Percentiles rank a stretch among this genome's conserved stretches.
These are phyloP conservation scores for Colletotrichum liriopes DNA, from an alignment of 2,329 filamentous ascomycete genomes.

Conservation along the genomic window DNA sequence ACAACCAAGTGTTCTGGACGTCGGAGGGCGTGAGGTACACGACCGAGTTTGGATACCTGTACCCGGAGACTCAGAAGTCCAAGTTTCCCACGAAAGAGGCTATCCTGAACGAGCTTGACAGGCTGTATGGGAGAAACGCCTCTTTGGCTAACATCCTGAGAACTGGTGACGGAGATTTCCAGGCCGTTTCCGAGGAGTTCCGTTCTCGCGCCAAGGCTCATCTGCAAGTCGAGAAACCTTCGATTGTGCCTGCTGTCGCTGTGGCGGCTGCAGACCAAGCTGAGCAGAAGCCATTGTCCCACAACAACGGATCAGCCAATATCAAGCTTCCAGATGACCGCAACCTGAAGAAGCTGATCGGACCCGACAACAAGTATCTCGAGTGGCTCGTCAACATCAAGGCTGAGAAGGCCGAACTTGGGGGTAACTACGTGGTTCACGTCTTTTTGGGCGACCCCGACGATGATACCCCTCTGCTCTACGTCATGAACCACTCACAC, in stretches of 20 bases:
- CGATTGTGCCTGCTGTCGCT: background rate
- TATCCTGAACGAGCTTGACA: conserved; percentile 43
- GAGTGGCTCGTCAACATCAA: conserved; percentile 71
- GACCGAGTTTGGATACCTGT: conserved; percentile 48
- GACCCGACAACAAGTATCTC: conserved; percentile 51
- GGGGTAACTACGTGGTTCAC: conserved; percentile 68
- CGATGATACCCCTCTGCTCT: conserved; percentile 59
- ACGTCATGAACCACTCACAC: conserved; percentile 59
- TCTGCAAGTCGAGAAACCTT: conserved; percentile 10
- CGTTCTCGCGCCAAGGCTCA: conserved; percentile 28
- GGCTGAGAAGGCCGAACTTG: conserved; percentile 64
- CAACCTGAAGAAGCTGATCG: conserved; percentile 23
- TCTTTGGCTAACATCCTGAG: conserved; percentile 37
- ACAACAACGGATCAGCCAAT: background rate
- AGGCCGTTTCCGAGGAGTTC: conserved; percentile 18
- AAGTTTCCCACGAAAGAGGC: conserved; percentile 39
- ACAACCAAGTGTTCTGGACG: conserved; percentile 48
- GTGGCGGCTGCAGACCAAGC: background rate
- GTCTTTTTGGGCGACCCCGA: conserved; percentile 65
- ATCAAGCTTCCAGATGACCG: conserved; percentile 12
- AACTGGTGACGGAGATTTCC: conserved; percentile 18
- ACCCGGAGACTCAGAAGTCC: conserved; percentile 49
- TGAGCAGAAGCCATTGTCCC: background rate
- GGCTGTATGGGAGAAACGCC: conserved; percentile 33
- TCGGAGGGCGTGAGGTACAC: conserved; percentile 48